Evolutionary conservation across 768 basidiomycete genomes (phyloP).

Genomic region (Mycena albidolilacea): DNA sequence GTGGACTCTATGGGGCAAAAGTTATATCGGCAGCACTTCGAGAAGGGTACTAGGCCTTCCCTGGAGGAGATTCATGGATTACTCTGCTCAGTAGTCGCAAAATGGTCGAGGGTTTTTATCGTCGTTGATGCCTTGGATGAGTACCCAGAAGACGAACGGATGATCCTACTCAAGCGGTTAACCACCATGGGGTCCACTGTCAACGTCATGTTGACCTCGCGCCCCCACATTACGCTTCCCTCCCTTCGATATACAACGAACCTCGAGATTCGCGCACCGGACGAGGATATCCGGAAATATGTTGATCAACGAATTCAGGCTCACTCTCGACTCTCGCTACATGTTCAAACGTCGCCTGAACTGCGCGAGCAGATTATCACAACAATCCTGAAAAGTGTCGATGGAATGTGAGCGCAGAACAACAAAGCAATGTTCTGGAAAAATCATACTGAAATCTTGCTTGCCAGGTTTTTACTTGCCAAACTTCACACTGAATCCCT

Average conservation of each 20-base stretch:
- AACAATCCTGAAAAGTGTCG: neutral
- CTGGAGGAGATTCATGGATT: neutral
- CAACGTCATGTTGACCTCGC: neutral
- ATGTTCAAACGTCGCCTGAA: neutral
- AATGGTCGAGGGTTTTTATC: neutral
- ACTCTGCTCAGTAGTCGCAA: neutral
- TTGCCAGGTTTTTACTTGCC: constrained; percentile 1
- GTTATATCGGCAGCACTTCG: neutral
- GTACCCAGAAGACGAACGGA: neutral
- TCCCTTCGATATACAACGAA: neutral
- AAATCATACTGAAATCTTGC: neutral
- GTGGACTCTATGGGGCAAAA: neutral
- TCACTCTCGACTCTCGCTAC: neutral
- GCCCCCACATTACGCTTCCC: neutral
- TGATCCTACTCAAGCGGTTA: neutral
- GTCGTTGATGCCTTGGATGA: constrained; percentile 1
- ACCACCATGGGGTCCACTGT: neutral
- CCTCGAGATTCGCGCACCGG: neutral
- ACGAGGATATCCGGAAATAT: neutral
- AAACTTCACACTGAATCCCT: neutral
- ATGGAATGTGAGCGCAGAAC: neutral
- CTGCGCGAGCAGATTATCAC: neutral
- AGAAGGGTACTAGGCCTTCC: neutral
- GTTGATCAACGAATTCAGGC: neutral
- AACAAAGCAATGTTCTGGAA: neutral